Base-by-base conservation (phyloP, 768 basidiomycete genomes). In the Suillus occidentalis region DNA sequence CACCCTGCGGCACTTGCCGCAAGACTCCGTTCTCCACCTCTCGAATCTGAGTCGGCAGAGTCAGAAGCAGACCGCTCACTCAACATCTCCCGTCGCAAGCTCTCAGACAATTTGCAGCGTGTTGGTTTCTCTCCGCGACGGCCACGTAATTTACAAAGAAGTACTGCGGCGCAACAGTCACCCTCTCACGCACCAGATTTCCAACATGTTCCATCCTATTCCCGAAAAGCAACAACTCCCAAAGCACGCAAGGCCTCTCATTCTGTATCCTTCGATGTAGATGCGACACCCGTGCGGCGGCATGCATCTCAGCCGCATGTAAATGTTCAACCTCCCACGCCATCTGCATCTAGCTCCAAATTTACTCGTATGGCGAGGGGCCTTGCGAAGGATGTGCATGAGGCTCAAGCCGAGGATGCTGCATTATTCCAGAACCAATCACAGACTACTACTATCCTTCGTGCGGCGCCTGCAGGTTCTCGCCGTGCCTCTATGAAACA, bases 81-180 rank as follows among this genome's bases (percentile, higher is more conserved):
- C 25, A 79, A 80, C 16, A 75, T 78, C 4, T 72, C 84, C 7
- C 84, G 88, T 56, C 89, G 88, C 4, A 89, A 84, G 71, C 79
- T 94, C 37, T 81, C 89, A 1, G 91, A 93, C 70, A 86, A 90
- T 5, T 80, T 94, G 10, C 85, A 85, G 40, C 85, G 85, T 50
- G 84, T 89, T 45, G 84, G 71, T 2, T 90, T 93, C 75, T 92
- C 91, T 16, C 91, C 91, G 1, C 87, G 89, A 71, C 84, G 92
- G 16, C 91, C 90, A 1, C 85, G 89, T 12, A 85, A 77, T 63
- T 76, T 82, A 6, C 78, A 76, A 37, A 61, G 68, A 39, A 70
- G 64, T 59, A 77, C 73, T 31, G 67, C 75, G 2, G 55, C 64
- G 5, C 72, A 70, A 28, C 65, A 64, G 25, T 52, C n/a, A 28